A percentile compares a stretch with the other conserved stretches of the same genome.
These are phyloP conservation scores for Clavispora asparagi DNA, from an alignment of 805 yeast genomes.

Conservation along the genomic window DNA sequence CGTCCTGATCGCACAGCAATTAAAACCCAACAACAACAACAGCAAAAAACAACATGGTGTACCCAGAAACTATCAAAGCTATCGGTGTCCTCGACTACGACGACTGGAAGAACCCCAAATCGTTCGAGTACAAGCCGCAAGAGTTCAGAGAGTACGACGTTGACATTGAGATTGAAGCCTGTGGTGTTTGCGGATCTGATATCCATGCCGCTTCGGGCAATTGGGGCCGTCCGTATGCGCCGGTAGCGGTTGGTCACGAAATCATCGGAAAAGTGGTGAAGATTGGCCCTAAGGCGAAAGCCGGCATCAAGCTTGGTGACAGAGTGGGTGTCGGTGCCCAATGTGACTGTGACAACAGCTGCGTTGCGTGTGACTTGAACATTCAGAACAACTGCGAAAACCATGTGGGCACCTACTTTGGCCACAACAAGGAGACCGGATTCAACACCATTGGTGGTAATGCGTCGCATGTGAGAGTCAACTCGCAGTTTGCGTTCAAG, in stretches of 20 bases:
- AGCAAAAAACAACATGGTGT: conserved; percentile 1
- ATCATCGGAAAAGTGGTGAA: conserved; percentile 16
- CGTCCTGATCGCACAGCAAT: too few species aligned
- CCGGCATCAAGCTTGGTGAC: conserved; percentile 54
- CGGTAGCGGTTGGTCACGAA: conserved; percentile 25
- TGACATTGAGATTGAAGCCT: conserved; percentile 13
- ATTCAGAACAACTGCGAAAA: conserved; percentile 12
- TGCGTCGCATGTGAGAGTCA: conserved; percentile 12
- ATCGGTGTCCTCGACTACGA: conserved; percentile 15
- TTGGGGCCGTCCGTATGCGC: conserved; percentile 37
- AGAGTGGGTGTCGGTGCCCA: conserved; percentile 81
- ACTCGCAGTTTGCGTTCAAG: conserved; percentile 15
- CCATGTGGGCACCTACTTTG: conserved; percentile 9
- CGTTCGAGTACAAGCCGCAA: conserved; percentile 14
- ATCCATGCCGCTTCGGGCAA: conserved; percentile 47
- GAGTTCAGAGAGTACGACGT: conserved; percentile 15
- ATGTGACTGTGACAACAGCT: conserved; percentile 12
- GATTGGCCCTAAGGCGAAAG: conserved; percentile 14
- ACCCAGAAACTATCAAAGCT: conserved; percentile 15
- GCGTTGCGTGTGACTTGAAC: conserved; percentile 8
- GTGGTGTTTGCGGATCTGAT: conserved; percentile 54
- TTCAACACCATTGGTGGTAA: conserved; percentile 13
- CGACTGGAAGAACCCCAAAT: conserved; percentile 15
- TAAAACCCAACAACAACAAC: too few species aligned
- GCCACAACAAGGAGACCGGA: conserved; percentile 9